phyloP scores from a whole-genome alignment of 2,329 filamentous ascomycete genomes.

The Achaetomium macrosporum region DNA sequence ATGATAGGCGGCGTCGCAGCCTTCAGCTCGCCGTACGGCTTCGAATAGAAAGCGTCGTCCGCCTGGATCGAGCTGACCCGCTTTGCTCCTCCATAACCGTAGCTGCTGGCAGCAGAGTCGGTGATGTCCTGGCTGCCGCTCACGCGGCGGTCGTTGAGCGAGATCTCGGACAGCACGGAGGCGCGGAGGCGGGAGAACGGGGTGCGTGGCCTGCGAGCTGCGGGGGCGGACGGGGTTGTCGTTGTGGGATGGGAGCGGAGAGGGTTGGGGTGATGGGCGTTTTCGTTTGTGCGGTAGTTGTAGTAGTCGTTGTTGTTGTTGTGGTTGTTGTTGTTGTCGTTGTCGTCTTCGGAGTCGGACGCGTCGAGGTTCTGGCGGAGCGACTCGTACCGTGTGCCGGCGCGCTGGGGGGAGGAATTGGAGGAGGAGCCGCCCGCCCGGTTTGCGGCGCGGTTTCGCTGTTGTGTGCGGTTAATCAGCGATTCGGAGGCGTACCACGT shows the following conservation, averaged over 20 bases:
- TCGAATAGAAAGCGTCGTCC: slow-evolving; percentile 45
- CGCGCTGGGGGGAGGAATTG: slow-evolving; percentile 24
- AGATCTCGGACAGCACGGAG: slow-evolving; percentile 40
- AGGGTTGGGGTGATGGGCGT: slow-evolving; percentile 43
- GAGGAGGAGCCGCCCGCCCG: slow-evolving; percentile 25
- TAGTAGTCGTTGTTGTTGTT: slow-evolving; percentile 19
- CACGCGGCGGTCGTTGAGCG: slow-evolving; percentile 38
- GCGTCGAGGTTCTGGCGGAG: slow-evolving; percentile 39
- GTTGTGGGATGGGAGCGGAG: slow-evolving; percentile 45
- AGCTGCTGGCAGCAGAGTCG: slow-evolving; percentile 26
- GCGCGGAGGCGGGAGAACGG: slow-evolving; percentile 27
- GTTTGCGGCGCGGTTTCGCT: slow-evolving; percentile 42
- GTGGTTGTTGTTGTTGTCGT: slow-evolving; percentile 20
- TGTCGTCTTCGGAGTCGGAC: slow-evolving; percentile 34
- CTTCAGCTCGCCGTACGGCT: slow-evolving; percentile 55
- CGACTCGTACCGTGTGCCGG: slow-evolving; percentile 40
- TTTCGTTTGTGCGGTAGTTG: slow-evolving; percentile 12
- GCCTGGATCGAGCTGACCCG: slow-evolving; percentile 45
- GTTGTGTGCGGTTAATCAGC: slow-evolving; percentile 48
- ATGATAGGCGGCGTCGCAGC: slow-evolving; percentile 49
- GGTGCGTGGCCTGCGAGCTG: slow-evolving; percentile 27
- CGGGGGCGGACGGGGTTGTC: slow-evolving; percentile 24
- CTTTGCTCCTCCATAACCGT: slow-evolving; percentile 21
- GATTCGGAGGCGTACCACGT: slow-evolving; percentile 51
- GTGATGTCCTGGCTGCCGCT: slow-evolving; percentile 42